Base-by-base conservation (phyloP, 345 rosid species). In the Populus ilicifolia region DNA sequence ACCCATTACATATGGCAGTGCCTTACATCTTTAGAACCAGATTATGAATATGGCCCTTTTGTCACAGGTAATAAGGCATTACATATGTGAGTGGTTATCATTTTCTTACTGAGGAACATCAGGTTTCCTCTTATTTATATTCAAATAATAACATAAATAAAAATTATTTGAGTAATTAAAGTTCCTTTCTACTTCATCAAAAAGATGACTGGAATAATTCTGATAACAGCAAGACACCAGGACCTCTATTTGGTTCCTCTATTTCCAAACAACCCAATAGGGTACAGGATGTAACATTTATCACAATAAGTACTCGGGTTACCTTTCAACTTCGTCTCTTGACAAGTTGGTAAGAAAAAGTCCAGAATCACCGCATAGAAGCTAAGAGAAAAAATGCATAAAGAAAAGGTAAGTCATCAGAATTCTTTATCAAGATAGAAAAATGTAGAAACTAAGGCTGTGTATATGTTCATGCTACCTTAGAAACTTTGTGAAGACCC, bases 291-390 rank as follows among this genome's bases (percentile, higher is more conserved):
- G 0, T 20, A 29, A 2, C 11, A 21, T 13, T 21, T 65, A 56
- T 18, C 33, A 33, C 25, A 38, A 43, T 21, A 14, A 44, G 67
- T 38, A 67, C 30, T 16, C 72, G 2, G 67, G 67, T 69, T 84
- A 96, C 99, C 95, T 92, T 77, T 88, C 94, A 2, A 94, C 94
- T 83, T 94, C 97, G 75, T 92, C 97, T 78, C 84, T 94, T 14
- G 97, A 79, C 88, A 92, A 83, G 81, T 89, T 92, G 1, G 98
- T 96, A 59, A 91, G 83, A 73, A 87, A 84, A 81, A 96, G 91
- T 52, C 99, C 99, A 81, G 93, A 67, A 85, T 90, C 90, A 82
- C 97, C 98, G 67, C 61, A 85, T 71, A 96, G 83, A 67, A 94
- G 83, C 98, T 96, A 54, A 13, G 82, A 46, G 38, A 78, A 70